Conservation (phyloP, 164 flowering plant species). For the Berberis thunbergii region DNA sequence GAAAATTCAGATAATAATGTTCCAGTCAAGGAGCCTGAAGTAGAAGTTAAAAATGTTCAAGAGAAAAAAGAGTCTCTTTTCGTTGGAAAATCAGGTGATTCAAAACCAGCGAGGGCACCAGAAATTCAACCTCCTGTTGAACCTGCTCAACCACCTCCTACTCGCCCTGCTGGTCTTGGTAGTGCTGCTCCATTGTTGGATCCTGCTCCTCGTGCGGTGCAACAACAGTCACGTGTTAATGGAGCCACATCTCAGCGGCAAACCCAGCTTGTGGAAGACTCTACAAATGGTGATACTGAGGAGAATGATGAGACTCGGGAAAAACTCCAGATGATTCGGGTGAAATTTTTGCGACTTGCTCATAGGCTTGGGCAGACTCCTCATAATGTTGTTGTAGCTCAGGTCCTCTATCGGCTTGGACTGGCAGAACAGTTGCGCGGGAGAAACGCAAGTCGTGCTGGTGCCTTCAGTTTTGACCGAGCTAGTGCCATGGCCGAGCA, state of each 20-base stretch:
- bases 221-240: conserved; percentile 57
- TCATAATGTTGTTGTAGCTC: neutral
- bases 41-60: conserved; percentile 8
- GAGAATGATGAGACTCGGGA: conserved; percentile 93
- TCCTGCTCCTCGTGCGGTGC: conserved; percentile 60
- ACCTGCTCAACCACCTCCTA: conserved; percentile 24
- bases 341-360: conserved; percentile 38
- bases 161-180: conserved; percentile 95
- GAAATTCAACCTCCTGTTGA: conserved; percentile 15
- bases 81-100: conserved; percentile 1
- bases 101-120: conserved; percentile 7
- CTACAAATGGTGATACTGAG: conserved; percentile 63
- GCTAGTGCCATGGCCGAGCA: neutral
- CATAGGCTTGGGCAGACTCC: conserved; percentile 86
- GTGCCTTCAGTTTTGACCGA: neutral
- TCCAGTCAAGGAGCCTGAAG: conserved; percentile 16
- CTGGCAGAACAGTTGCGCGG: neutral
- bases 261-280: conserved; percentile 53
- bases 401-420: neutral
- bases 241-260: conserved; percentile 48
- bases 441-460: neutral
- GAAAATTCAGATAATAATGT: conserved; percentile 5
- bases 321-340: conserved; percentile 93
- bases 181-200: conserved; percentile 76
- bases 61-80: conserved; percentile 7